Percentiles rank a stretch among this genome's conserved stretches.
These are phyloP conservation scores for Endocladia muricata DNA, from an alignment of 31 red algal species.

Conservation along the genomic window DNA sequence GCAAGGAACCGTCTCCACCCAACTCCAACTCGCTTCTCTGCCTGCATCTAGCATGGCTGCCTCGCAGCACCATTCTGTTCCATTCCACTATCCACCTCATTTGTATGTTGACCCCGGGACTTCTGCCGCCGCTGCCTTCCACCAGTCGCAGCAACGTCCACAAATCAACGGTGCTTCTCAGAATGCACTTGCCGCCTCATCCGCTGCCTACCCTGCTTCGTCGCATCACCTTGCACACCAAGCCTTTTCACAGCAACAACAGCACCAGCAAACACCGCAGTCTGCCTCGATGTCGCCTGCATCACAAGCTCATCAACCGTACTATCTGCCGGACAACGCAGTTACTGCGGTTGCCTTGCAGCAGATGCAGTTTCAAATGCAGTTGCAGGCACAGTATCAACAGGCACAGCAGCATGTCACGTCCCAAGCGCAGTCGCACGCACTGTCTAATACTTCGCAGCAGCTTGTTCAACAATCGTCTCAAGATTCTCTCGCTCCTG, in stretches of 20 bases:
- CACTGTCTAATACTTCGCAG: too few species aligned
- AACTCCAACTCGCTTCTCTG: background rate
- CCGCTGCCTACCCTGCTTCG: too few species aligned
- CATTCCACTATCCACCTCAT: constrained; percentile 3
- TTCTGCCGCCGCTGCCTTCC: constrained; percentile 14
- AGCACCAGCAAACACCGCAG: background rate
- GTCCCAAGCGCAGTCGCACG: background rate
- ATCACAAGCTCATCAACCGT: background rate
- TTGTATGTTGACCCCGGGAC: background rate
- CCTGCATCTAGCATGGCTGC: background rate
- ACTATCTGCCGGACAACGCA: background rate
- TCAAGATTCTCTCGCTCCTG: background rate
- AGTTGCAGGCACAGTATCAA: constrained; percentile 14
- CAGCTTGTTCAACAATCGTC: too few species aligned
- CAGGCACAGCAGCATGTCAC: background rate
- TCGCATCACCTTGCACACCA: background rate
- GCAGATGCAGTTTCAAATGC: constrained; percentile 42
- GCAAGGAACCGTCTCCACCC: too few species aligned
- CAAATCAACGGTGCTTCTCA: too few species aligned
- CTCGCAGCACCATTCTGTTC: background rate
- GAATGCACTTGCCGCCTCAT: too few species aligned
- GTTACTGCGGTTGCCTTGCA: constrained; percentile 21
- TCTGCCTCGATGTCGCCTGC: background rate
- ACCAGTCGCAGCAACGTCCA: background rate
- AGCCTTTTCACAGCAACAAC: background rate